phyloP scores from a whole-genome alignment of 257 asterid genomes.

The Phtheirospermum japonicum region DNA sequence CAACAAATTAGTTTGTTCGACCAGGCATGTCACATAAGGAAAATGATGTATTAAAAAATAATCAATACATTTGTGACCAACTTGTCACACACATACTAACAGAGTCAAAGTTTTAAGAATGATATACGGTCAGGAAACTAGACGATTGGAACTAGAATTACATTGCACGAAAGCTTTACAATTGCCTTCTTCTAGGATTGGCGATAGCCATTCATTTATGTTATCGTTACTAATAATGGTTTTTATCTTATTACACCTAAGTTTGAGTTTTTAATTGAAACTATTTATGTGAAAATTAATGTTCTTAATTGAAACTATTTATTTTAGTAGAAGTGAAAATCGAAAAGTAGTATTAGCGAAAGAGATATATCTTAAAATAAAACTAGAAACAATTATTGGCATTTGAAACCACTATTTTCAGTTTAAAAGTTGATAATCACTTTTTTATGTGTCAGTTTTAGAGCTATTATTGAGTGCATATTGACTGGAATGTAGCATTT shows the following conservation, averaged over 20 bases:
- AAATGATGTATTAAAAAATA: too few relatives aligned
- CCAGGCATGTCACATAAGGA: too few relatives aligned
- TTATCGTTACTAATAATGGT: conserved; percentile 59
- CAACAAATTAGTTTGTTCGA: too few relatives aligned
- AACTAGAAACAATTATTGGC: too few relatives aligned
- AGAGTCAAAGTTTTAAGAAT: conserved; percentile 65
- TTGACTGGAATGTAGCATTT: conserved; percentile 56
- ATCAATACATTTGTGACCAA: too few relatives aligned
- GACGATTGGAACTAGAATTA: conserved; percentile 58
- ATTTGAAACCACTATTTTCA: too few relatives aligned
- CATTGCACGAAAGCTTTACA: conserved; percentile 66
- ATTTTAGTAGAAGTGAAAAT: neutral
- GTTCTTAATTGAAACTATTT: too few relatives aligned
- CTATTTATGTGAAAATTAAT: too few relatives aligned
- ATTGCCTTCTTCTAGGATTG: conserved; percentile 73
- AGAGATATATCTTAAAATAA: neutral
- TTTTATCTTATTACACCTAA: neutral
- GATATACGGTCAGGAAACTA: conserved; percentile 64
- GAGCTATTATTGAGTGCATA: conserved; percentile 40
- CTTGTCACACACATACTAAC: too few relatives aligned
- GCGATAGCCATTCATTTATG: conserved; percentile 76
- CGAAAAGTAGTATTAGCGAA: neutral
- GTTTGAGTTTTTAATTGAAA: neutral
- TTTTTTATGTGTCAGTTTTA: conserved; percentile 17
- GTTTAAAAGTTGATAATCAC: too few relatives aligned